Base-by-base conservation (phyloP, 2,329 filamentous ascomycete species). In the Macrophomina phaseolina region DNA sequence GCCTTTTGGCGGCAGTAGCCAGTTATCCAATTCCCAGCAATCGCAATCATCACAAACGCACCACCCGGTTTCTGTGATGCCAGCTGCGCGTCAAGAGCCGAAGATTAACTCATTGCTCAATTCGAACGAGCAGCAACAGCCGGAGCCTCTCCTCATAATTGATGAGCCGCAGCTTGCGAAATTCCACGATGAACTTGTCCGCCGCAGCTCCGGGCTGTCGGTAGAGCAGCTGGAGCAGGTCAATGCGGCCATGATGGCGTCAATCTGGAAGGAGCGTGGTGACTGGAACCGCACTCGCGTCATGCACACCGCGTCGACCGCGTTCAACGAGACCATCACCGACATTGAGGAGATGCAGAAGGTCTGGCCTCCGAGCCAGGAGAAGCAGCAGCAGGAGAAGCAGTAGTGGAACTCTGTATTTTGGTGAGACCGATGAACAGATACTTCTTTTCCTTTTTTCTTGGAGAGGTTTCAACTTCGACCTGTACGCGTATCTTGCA, bases 181-280 rank as follows among this genome's bases (percentile, higher is more conserved):
- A 6, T 85, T 96, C 65, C 84, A 93, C 66, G 76, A 83, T 0
- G 83, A 87, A 45, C 81, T 97, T 40, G 89, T 90, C 0, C 80
- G 86, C 34, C 83, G 85, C 52, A 94, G 91, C 1, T 89, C 87
- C 23, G 92, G 92, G 0, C 92, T 91, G 77, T 91, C 90, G 0
- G 91, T 99, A 63, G 95, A 99, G 80, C 94, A 99, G 78, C 82
- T 99, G 23, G 94, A 98, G 82, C 94, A 98, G 79, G 90, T 97
- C 76, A 94, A 94, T 77, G 90, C 93, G 7, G 89, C 90, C 71
- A 82, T 98, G 69, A 98, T 98, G 94, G 91, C 94, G 68, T 88
- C 90, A 69, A 86, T 98, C 52, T 99, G 95, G 95, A 85, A 85
- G 68, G 86, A 86, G 68, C 86, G 93, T 60, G 85, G 88, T 56